Conservation (phyloP, 1,284 basidiomycete species). For the Ceratobasidium sp. region DNA sequence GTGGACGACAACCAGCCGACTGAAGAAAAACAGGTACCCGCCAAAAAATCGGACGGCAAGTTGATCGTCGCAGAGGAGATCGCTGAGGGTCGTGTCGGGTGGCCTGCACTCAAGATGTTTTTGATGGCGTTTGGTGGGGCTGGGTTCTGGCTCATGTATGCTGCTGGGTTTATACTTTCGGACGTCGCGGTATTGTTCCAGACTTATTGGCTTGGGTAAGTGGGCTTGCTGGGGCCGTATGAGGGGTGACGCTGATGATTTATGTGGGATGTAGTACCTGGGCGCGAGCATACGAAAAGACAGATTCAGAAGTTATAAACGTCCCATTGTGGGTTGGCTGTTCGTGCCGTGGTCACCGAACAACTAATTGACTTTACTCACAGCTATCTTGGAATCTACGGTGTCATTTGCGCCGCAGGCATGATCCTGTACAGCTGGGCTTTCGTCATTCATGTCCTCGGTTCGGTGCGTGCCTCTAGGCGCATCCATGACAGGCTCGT, state of each 20-base stretch:
- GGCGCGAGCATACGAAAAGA: constrained; percentile 53
- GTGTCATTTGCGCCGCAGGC: constrained; percentile 52
- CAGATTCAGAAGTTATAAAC: constrained; percentile 48
- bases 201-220: constrained; percentile 46
- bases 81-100: constrained; percentile 62
- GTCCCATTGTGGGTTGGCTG: constrained; percentile 52
- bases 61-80: constrained; percentile 67
- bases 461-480: constrained; percentile 61
- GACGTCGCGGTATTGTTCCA: constrained; percentile 42
- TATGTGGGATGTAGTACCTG: constrained; percentile 51
- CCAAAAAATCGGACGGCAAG: constrained; percentile 55
- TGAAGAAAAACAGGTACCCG: constrained; percentile 49
- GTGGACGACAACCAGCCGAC: constrained; percentile 47
- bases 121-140: constrained; percentile 54
- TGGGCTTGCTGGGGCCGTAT: constrained; percentile 48
- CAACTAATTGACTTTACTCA: constrained; percentile 46
- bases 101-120: constrained; percentile 51
- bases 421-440: constrained; percentile 51
- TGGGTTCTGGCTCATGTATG: constrained; percentile 52
- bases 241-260: constrained; percentile 50
- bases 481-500: constrained; percentile 65
- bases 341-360: constrained; percentile 14
- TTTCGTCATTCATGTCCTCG: constrained; percentile 55
- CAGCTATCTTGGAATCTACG: constrained; percentile 60
- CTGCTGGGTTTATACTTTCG: constrained; percentile 32